These are phyloP conservation scores for Thamnidium elegans DNA, from an alignment of 192 early-diverging fungal species.

Conservation along the genomic window DNA sequence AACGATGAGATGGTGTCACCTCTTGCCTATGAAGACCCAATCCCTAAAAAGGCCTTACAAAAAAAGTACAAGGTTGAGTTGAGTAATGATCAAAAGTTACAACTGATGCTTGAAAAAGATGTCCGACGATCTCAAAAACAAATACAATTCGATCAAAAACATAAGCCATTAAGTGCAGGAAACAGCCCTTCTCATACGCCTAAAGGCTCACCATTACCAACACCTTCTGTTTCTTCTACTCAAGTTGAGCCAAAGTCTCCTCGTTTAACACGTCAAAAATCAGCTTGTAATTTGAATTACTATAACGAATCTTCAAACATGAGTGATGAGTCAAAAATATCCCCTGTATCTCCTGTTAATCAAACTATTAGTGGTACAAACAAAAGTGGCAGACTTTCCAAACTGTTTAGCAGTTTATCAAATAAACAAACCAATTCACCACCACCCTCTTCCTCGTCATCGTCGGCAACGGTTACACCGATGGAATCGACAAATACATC, in stretches of 20 bases:
- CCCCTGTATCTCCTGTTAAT: not conserved
- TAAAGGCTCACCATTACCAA: conserved; percentile 6
- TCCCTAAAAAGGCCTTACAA: conserved; percentile 1
- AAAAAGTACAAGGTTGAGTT: conserved; percentile 1
- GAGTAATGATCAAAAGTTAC: conserved; percentile 8
- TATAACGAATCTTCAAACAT: too few species aligned
- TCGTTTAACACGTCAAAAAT: conserved; percentile 6
- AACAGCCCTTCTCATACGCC: conserved; percentile 7
- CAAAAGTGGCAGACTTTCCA: conserved; percentile 1
- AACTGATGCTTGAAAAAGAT: conserved; percentile 10
- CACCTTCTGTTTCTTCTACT: conserved; percentile 9
- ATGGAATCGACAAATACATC: too few species aligned
- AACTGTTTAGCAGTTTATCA: conserved; percentile 5
- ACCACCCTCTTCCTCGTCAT: not conserved
- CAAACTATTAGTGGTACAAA: not conserved
- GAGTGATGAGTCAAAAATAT: too few species aligned
- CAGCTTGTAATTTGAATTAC: not conserved
- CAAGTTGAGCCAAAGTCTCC: not conserved
- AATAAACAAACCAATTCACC: not conserved
- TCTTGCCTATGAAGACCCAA: not conserved
- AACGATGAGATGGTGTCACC: not conserved
- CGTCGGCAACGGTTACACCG: not conserved
- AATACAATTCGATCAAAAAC: conserved; percentile 7
- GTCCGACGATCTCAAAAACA: conserved; percentile 13
- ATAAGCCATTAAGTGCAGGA: conserved; percentile 1